phyloP scores from a whole-genome alignment of 1,284 basidiomycete genomes.

The Ustilago trichophora region DNA sequence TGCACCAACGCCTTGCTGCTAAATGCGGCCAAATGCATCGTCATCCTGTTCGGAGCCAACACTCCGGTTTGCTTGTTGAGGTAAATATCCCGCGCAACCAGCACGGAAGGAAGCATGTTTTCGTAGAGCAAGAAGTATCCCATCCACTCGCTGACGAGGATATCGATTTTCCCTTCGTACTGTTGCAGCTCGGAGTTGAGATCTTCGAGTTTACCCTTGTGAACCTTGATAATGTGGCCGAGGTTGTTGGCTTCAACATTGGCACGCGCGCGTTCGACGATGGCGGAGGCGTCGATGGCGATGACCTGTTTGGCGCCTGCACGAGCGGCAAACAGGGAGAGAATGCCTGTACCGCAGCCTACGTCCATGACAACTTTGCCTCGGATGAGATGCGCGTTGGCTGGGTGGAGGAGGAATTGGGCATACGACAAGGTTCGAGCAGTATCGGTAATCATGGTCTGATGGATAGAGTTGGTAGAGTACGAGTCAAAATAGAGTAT shows the following conservation, averaged over 20 bases:
- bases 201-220: slow-evolving; percentile 87
- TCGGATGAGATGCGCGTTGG: slow-evolving; percentile 82
- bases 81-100: slow-evolving; percentile 85
- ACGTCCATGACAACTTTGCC: slow-evolving; percentile 92
- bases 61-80: slow-evolving; percentile 74
- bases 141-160: slow-evolving; percentile 99
- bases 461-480: slow-evolving; percentile 80
- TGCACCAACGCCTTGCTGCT: slow-evolving; percentile 79
- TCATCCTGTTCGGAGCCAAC: slow-evolving; percentile 90
- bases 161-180: slow-evolving; percentile 78
- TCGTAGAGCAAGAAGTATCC: slow-evolving; percentile 77
- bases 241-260: slow-evolving; percentile 85
- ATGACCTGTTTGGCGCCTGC: slow-evolving; percentile 92
- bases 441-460: slow-evolving; percentile 78
- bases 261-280: slow-evolving; percentile 81
- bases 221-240: slow-evolving; percentile 78
- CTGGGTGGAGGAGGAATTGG: slow-evolving; percentile 78
- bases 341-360: slow-evolving; percentile 74
- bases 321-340: slow-evolving; percentile 89
- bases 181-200: slow-evolving; percentile 75
- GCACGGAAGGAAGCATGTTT: slow-evolving; percentile 94
- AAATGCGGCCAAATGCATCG: slow-evolving; percentile 83
- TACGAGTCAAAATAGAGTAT: slow-evolving; percentile 95
- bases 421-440: slow-evolving; percentile 93
- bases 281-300: slow-evolving; percentile 89